These are phyloP conservation scores for Ulmus americana DNA, from an alignment of 331 rosid genomes.

Conservation along the genomic window DNA sequence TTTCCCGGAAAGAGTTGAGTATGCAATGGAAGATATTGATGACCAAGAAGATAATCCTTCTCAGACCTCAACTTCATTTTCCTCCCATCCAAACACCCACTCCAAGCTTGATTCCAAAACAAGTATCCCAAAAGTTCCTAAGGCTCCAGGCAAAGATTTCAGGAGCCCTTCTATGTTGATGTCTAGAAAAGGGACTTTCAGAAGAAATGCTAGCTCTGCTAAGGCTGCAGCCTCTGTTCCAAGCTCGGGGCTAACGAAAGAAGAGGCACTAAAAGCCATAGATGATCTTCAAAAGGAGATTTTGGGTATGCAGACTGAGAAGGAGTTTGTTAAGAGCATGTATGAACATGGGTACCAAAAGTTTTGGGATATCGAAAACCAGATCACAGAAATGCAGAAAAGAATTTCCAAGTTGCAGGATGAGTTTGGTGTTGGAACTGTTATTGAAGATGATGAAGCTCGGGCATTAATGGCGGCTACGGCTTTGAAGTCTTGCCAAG, in stretches of 20 bases:
- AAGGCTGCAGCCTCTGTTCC: conserved; percentile 22
- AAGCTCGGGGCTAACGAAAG: conserved; percentile 55
- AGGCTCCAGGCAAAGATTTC: conserved; percentile 34
- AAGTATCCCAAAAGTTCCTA: conserved; percentile 56
- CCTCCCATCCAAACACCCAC: conserved; percentile 7
- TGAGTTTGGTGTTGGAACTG: conserved; percentile 44
- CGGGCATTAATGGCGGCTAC: conserved; percentile 71
- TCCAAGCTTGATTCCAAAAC: conserved; percentile 15
- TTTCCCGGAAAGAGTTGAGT: conserved; percentile 65
- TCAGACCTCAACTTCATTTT: conserved; percentile 27
- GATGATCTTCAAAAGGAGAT: conserved; percentile 74
- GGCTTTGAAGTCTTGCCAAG: conserved; percentile 70
- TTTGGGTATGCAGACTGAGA: conserved; percentile 66
- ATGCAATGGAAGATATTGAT: conserved; percentile 47
- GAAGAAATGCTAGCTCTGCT: conserved; percentile 25
- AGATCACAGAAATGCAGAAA: conserved; percentile 57
- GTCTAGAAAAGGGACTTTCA: conserved; percentile 38
- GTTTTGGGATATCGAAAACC: conserved; percentile 63
- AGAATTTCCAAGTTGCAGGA: conserved; percentile 58
- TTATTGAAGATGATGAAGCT: conserved; percentile 71
- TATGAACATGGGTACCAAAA: conserved; percentile 59
- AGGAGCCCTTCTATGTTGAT: conserved; percentile 47
- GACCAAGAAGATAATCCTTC: conserved; percentile 38
- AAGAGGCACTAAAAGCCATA: conserved; percentile 52
- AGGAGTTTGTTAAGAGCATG: conserved; percentile 78